phyloP scores from a whole-genome alignment of 371 early-diverging fungal genomes.

The Funneliformis caledonium region DNA sequence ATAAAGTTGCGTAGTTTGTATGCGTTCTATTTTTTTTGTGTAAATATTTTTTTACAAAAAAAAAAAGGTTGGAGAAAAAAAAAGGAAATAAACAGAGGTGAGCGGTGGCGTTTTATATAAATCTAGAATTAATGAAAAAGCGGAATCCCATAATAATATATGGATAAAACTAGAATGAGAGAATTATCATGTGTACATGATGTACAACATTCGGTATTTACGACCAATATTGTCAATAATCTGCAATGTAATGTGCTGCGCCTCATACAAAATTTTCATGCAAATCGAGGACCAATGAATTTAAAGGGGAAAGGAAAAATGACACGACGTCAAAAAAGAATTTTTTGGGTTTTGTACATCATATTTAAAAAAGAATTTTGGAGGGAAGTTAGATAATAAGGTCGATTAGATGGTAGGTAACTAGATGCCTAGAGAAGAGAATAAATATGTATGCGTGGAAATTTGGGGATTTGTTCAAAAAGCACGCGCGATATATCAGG shows the following conservation, averaged over 20 bases:
- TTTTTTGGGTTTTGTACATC: not conserved
- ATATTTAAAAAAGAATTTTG: not conserved
- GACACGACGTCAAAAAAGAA: not conserved
- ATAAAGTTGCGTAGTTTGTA: constrained; percentile 26
- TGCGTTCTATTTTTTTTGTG: constrained; percentile 23
- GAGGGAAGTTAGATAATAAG: not conserved
- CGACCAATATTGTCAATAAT: not conserved
- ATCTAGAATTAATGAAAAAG: not conserved
- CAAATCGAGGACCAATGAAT: not conserved
- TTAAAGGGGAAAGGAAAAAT: not conserved
- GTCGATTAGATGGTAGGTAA: not conserved
- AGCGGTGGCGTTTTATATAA: not conserved
- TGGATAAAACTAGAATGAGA: not conserved
- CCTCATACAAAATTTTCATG: not conserved
- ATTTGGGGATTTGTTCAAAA: not conserved
- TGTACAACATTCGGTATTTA: not conserved
- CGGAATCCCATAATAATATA: not conserved
- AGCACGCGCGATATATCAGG: not conserved
- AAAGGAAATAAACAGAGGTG: constrained; percentile 20
- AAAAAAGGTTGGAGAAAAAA: constrained; percentile 1
- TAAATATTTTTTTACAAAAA: not conserved
- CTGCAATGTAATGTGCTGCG: not conserved
- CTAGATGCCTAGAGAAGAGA: not conserved
- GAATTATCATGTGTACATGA: not conserved
- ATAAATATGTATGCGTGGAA: not conserved